Percentiles rank a stretch among this genome's conserved stretches.
phyloP scores from a whole-genome alignment of 345 rosid genomes.

The Eutrema heterophyllum region DNA sequence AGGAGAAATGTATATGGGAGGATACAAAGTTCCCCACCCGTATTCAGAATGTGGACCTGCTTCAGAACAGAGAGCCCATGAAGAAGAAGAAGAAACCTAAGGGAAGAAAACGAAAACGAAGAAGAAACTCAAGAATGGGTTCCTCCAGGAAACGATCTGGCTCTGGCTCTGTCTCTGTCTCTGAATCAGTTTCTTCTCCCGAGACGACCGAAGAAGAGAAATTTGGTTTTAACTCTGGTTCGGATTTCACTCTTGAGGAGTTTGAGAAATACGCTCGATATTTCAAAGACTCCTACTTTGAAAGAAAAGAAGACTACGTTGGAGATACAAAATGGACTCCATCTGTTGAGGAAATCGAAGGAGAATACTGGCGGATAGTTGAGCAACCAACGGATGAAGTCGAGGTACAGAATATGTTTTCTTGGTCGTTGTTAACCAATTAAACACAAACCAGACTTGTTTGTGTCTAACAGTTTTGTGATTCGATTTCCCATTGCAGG shows the following conservation, averaged over 20 bases:
- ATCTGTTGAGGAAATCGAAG: conserved; percentile 64
- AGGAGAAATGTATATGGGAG: conserved; percentile 53
- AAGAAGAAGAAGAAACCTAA: conserved; percentile 45
- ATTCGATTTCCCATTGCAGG: conserved; percentile 36
- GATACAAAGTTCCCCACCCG: conserved; percentile 66
- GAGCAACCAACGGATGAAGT: conserved; percentile 79
- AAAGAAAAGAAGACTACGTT: conserved; percentile 19
- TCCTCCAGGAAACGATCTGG: conserved; percentile 30
- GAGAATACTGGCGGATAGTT: conserved; percentile 88
- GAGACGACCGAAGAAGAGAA: conserved; percentile 45
- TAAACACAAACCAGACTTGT: neutral
- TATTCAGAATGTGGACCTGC: conserved; percentile 66
- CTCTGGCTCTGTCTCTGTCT: conserved; percentile 15
- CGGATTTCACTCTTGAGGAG: conserved; percentile 66
- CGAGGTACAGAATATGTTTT: conserved; percentile 26
- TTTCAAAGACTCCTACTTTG: conserved; percentile 64
- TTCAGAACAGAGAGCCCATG: conserved; percentile 83
- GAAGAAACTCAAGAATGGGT: conserved; percentile 44
- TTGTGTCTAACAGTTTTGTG: neutral
- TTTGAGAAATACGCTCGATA: conserved; percentile 53
- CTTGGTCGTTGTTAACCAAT: neutral
- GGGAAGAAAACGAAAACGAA: conserved; percentile 57
- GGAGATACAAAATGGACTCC: conserved; percentile 39
- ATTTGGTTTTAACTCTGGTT: conserved; percentile 76
- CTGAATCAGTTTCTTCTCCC: conserved; percentile 35